Conservation (phyloP, 2,329 filamentous ascomycete genomes). For the Cladorrhinum sp. region DNA sequence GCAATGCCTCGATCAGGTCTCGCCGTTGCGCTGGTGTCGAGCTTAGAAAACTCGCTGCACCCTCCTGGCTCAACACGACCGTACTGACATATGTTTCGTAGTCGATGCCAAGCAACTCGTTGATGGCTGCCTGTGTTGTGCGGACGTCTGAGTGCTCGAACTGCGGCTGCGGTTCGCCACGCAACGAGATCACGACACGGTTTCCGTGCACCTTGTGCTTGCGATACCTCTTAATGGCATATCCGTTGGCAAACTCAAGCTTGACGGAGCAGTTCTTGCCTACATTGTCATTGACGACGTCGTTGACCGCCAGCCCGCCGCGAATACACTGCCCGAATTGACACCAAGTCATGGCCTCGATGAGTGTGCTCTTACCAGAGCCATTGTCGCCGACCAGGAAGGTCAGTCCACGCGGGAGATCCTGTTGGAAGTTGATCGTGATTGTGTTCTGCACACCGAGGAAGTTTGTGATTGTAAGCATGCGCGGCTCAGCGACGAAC, state of each 20-base stretch:
- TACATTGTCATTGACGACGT: slow-evolving; percentile 34
- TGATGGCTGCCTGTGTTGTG: slow-evolving; percentile 29
- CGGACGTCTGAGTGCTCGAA: slow-evolving; percentile 20
- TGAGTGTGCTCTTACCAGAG: slow-evolving; percentile 28
- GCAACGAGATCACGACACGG: slow-evolving; percentile 30
- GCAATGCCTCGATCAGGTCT: slow-evolving; percentile 31
- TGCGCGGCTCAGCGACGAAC: slow-evolving; percentile 29
- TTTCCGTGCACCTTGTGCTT: slow-evolving; percentile 28
- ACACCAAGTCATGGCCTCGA: slow-evolving; percentile 36
- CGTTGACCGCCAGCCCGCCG: slow-evolving; percentile 28
- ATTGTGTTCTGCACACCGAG: slow-evolving; percentile 32
- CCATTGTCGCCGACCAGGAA: slow-evolving; percentile 29
- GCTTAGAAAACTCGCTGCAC: slow-evolving; percentile 32
- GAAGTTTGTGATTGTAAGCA: slow-evolving; percentile 34
- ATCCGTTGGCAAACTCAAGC: slow-evolving; percentile 6
- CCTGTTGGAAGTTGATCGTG: slow-evolving; percentile 28
- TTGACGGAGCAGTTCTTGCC: slow-evolving; percentile 17
- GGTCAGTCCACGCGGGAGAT: slow-evolving; percentile 29
- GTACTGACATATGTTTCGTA: slow-evolving; percentile 33
- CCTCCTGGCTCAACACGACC: slow-evolving; percentile 33
- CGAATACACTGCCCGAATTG: slow-evolving; percentile 35
- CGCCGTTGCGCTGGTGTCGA: slow-evolving; percentile 29
- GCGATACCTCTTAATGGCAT: slow-evolving; percentile 20
- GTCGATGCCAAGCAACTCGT: slow-evolving; percentile 33
- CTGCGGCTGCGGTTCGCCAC: slow-evolving; percentile 29